A percentile compares a stretch with the other conserved stretches of the same genome.
Evolutionary conservation across 2,329 filamentous ascomycete genomes (phyloP).

Genomic region (Berkeleyomyces rouxiae): DNA sequence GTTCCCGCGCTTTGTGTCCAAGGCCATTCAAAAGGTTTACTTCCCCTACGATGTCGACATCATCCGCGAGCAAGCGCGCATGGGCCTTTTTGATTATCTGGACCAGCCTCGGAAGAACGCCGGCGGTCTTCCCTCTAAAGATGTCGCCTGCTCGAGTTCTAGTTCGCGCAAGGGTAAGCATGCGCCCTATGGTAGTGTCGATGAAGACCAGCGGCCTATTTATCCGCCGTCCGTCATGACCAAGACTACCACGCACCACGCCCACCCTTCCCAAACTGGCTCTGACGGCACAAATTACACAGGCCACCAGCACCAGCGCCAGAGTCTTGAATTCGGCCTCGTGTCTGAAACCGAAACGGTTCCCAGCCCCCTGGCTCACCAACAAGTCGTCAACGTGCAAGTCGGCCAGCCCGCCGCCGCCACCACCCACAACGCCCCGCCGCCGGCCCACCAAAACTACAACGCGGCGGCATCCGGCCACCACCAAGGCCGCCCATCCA

Average conservation of each 20-base stretch:
- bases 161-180: conserved; percentile 40
- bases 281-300: conserved; percentile 92
- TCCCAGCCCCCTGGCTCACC: background rate
- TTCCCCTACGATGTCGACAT: conserved; percentile 89
- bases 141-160: conserved; percentile 21
- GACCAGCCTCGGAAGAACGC: conserved; percentile 22
- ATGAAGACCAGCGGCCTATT: conserved; percentile 81
- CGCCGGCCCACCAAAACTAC: conserved; percentile 16
- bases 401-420: conserved; percentile 15
- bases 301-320: conserved; percentile 31
- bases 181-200: conserved; percentile 44
- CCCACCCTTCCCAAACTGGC: conserved; percentile 69
- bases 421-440: conserved; percentile 15
- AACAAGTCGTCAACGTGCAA: conserved; percentile 16
- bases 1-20: conserved; percentile 73
- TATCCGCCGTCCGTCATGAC: conserved; percentile 85
- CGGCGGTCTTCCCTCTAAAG: conserved; percentile 5
- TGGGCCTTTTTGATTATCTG: conserved; percentile 67
- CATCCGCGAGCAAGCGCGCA: conserved; percentile 74
- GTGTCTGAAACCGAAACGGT: conserved; percentile 6
- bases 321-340: conserved; percentile 12
- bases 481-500: conserved; percentile 32
- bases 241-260: conserved; percentile 48
- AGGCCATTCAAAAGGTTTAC: conserved; percentile 84
- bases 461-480: conserved; percentile 18